Base-by-base conservation (phyloP, 345 rosid species). In the Pugionium dolabratum region DNA sequence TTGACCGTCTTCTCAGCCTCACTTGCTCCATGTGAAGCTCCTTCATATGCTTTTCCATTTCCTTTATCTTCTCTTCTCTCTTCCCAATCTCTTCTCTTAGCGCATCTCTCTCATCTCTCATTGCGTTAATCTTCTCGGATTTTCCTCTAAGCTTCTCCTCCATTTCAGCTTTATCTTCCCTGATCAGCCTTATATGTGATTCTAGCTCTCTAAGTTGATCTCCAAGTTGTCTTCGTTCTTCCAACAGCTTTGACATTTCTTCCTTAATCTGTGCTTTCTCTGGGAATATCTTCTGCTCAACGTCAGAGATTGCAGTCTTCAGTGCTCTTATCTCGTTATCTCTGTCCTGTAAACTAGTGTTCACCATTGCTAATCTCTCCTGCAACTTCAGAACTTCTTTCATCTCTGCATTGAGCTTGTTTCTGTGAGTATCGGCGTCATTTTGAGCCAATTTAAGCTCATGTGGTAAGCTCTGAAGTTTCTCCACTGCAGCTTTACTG, bases 251-350 rank as follows among this genome's bases (percentile, higher is more conserved):
- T 8, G 77, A 77, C 74, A 86, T 85, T 72, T 85, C 86, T 47
- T 87, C 81, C 62, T 84, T 80, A 40, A 86, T 75, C 62, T 79
- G 79, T 42, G 86, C 73, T 54, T 85, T 85, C 72, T 90, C 96
- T 0, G 85, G 81, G 39, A 79, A 83, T 54, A 87, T 81, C 76
- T 71, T 87, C 75, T 85, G 63, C 75, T 90, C 88, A 9, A 93
- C 84, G 36, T 83, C 85, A 28, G 85, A 78, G 8, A 89, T 73
- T 1, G 85, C 84, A 9, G 69, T 66, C 66, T 86, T 90, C 56
- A 88, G 59, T 3, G 66, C 76, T 56, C 79, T 78, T 63, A 88
- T 62, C 76, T 94, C 97, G 10, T 73, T 66, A 80, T 88, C 97
- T 59, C 85, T 82, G 67, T 82, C 89, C 7, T 85, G 81, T 69